A percentile compares a stretch with the other conserved stretches of the same genome.
Conservation (phyloP, 345 rosid genomes). For the Ceriops tagal region DNA sequence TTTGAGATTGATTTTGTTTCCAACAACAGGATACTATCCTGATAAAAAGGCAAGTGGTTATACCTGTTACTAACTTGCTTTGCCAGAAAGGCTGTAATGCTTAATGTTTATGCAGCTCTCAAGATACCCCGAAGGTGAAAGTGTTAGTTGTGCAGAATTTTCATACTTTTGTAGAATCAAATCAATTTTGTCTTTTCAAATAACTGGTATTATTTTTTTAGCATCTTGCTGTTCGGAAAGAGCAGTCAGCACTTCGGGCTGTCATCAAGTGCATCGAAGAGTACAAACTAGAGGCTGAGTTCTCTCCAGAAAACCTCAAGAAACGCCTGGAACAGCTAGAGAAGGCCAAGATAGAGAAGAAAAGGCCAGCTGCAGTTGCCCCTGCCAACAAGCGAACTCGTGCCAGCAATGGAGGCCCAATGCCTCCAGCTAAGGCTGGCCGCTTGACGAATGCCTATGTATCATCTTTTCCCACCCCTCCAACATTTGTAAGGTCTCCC, state of each 20-base stretch:
- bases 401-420: slow-evolving; percentile 83
- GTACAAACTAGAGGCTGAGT: slow-evolving; percentile 77
- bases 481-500: slow-evolving; percentile 74
- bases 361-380: slow-evolving; percentile 56
- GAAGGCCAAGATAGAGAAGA: slow-evolving; percentile 89
- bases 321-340: slow-evolving; percentile 98
- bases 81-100: background rate
- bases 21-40: no score
- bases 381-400: slow-evolving; percentile 95
- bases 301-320: slow-evolving; percentile 93
- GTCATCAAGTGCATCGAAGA: slow-evolving; percentile 97
- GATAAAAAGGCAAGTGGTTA: no score
- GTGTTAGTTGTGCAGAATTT: background rate
- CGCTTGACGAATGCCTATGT: slow-evolving; percentile 89
- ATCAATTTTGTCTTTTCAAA: background rate
- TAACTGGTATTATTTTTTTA: slow-evolving; percentile 20
- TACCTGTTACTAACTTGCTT: no score
- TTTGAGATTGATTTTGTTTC: no score
- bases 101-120: background rate
- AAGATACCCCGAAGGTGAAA: background rate
- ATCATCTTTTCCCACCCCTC: slow-evolving; percentile 82
- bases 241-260: slow-evolving; percentile 88
- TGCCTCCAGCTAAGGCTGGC: slow-evolving; percentile 99
- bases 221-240: slow-evolving; percentile 85
- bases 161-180: background rate